Conservation (phyloP, 2,329 filamentous ascomycete species). For the Colletotrichum higginsianum region DNA sequence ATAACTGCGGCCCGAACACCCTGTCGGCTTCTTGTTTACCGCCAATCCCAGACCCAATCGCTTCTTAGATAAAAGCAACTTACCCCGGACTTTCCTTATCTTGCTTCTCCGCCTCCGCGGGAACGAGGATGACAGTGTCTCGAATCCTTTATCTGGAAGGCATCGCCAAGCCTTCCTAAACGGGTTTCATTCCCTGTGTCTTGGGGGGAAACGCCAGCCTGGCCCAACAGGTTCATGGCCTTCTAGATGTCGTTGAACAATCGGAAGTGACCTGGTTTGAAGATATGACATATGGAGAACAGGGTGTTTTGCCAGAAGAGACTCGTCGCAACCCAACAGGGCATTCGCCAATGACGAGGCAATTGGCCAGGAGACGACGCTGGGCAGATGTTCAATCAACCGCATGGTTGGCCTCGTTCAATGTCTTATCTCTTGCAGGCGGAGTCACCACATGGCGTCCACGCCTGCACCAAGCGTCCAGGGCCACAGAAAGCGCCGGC, state of each 20-base stretch:
- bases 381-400: background rate
- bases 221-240: too few species aligned
- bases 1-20: background rate
- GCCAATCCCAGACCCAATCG: background rate
- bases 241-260: background rate
- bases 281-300: background rate
- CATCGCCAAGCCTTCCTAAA: background rate
- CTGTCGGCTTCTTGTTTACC: background rate
- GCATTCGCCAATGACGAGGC: background rate
- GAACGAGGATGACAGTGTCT: background rate
- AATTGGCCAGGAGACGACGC: background rate
- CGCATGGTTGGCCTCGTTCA: background rate
- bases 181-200: background rate
- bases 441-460: background rate
- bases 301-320: background rate
- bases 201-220: background rate
- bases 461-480: background rate
- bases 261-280: background rate
- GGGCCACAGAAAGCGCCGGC: background rate
- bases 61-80: too few species aligned
- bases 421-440: background rate
- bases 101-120: conserved; percentile 1
- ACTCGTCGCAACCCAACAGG: too few species aligned
- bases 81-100: background rate
- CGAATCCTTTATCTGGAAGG: background rate